phyloP scores from a whole-genome alignment of 306 rosid genomes.

The Malus asiatica region DNA sequence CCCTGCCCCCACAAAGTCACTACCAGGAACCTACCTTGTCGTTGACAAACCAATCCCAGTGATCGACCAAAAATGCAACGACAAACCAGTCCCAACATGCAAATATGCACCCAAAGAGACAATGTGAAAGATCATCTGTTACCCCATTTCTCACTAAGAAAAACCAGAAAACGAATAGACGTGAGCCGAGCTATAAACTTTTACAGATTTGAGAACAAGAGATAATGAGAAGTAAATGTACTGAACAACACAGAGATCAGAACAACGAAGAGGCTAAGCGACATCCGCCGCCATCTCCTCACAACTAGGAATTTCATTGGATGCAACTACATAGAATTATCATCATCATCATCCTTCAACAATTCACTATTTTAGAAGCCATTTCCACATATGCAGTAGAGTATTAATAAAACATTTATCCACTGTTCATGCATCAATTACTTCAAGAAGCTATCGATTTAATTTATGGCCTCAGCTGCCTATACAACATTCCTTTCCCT shows the following conservation, averaged over 20 bases:
- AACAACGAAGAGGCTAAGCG: constrained; percentile 6
- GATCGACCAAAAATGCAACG: no score
- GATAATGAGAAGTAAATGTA: not conserved
- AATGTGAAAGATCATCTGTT: not conserved
- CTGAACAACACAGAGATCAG: not conserved
- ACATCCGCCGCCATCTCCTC: constrained; percentile 20
- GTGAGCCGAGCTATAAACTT: not conserved
- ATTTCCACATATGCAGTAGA: constrained; percentile 37
- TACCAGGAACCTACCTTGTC: not conserved
- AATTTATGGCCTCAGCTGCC: constrained; percentile 6
- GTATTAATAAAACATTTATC: constrained; percentile 22
- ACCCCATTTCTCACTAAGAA: not conserved
- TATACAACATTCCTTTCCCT: constrained; percentile 1
- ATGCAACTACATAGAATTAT: not conserved
- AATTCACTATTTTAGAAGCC: constrained; percentile 22
- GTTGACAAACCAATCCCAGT: not conserved
- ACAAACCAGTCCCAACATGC: not conserved
- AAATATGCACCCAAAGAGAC: not conserved
- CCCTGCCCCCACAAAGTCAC: not conserved
- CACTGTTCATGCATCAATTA: constrained; percentile 28
- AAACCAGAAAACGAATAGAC: not conserved
- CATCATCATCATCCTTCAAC: constrained; percentile 1
- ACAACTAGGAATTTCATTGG: not conserved
- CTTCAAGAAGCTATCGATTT: constrained; percentile 21
- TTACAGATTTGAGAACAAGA: not conserved